Evolutionary conservation across 2,329 filamentous ascomycete species (phyloP), one percentile per base, ranked within the genome.

Genomic region (Nannizziopsis barbatae): DNA sequence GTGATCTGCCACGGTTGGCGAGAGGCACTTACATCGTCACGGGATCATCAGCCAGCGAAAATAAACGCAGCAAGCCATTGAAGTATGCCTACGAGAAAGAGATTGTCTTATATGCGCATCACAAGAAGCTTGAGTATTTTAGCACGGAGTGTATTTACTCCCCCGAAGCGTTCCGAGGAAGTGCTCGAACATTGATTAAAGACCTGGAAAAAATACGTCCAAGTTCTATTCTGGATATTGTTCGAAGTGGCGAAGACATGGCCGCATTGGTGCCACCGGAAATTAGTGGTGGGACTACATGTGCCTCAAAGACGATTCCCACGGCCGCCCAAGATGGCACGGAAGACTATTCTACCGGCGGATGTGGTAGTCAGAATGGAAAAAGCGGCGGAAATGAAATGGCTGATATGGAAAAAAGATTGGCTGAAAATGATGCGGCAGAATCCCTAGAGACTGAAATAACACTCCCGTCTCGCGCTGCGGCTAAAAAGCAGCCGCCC

Each of bases 11-110:
- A 0, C 80, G 92, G 27, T 70, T 98, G 9, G 86, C 89, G 11
- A 75, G 92, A 52, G 89, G 87, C 46, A 96, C 92, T 1, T 92
- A 80, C 56, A 96, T 98, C 57, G 75, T 96, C 11, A 98, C 81
- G 2, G 84, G 77, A 36, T 83, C 80, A 58, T 72, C 80, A 30
- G 77, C 75, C n/a, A 88, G 85, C 51, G 87, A 93, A 52, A 90
- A 95, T 56, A 93, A 94, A 71, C 79, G 92, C 55, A 94, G 86
- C 68, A 98, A 98, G 68, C 92, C 92, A 11, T 75, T 98, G 40
- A 96, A 98, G 66, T 98, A 96, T 64, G 89, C 90, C 1, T 98
- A 96, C 62, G 92, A 98, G 64, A 98, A 98, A 70, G 92, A 98
- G 64, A 98, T 98, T 56, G 92, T 98, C 14, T 75, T 98, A 5